Base-by-base conservation (phyloP, 2,329 filamentous ascomycete genomes). In the Colletotrichum melonis region DNA sequence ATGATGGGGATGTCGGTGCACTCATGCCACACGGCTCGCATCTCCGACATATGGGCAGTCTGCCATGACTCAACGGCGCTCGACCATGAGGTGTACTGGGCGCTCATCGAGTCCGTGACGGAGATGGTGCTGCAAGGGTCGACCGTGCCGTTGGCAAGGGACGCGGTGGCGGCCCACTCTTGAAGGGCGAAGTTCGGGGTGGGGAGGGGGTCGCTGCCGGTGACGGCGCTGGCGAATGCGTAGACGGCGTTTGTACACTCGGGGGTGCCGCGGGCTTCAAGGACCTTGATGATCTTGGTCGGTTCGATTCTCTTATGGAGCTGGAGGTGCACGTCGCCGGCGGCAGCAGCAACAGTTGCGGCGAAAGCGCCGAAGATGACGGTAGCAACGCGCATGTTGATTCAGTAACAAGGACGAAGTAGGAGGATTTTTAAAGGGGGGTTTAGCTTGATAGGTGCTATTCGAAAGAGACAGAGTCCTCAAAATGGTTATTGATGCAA, bases 361-460 rank as follows among this genome's bases (percentile, higher is more conserved):
- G 46, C 60, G 60, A 63, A n/a, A 54, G 46, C 60, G 60, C 60
- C 60, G 28, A 63, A 28, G 60, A 63, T 6, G 8, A 30, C 60
- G 28, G 60, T 54, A 16, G 60, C 8, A 16, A 52, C 60, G n/a
- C 60, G 60, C 60, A 63, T 63, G n/a, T 12, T 12, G 22, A 19
- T 9, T n/a, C 19, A 19, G 19, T n/a, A 3, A n/a, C 19, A 11
- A 49, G 19, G 6, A 19, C 7, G 16, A n/a, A 49, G 42, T 2
- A 49, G 19, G 16, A 49, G 42, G 16, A n/a, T 49, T 3, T n/a
- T 49, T 2, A 4, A 4, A 1, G n/a, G 1, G 11, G 19, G 14
- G 16, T 49, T n/a, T 7, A 2, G 19, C 42, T n/a, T 19, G 19
- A 19, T 7, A n/a, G 16, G 42, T 49, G 38, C 38, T n/a, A 3